Percentiles rank a stretch among this genome's conserved stretches.
Conservation (phyloP, 169 alveolate genomes). For the Plasmodium ovale region DNA sequence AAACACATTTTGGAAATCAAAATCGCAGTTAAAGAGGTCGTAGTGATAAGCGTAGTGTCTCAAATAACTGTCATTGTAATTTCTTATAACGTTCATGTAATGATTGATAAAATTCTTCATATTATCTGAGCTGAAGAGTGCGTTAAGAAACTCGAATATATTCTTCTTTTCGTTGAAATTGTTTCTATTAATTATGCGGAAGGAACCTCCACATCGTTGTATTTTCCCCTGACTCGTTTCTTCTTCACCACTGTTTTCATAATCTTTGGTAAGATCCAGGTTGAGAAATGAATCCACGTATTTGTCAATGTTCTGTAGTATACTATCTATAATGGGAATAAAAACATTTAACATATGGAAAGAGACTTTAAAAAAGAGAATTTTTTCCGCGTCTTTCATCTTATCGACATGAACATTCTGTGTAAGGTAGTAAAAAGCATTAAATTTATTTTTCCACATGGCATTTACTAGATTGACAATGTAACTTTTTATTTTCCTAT, state of each 20-base stretch:
- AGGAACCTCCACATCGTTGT: neutral
- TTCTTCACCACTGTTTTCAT: neutral
- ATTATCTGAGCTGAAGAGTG: constrained; percentile 50
- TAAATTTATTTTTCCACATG: constrained; percentile 70
- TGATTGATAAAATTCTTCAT: constrained; percentile 51
- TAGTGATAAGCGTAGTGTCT: constrained; percentile 69
- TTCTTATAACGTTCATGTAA: constrained; percentile 32
- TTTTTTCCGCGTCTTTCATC: constrained; percentile 66
- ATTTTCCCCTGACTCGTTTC: too few relatives aligned
- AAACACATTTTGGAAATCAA: constrained; percentile 42
- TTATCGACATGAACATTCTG: constrained; percentile 34
- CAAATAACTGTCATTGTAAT: constrained; percentile 56
- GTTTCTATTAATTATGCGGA: constrained; percentile 17
- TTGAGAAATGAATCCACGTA: constrained; percentile 25
- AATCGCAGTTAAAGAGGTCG: constrained; percentile 62
- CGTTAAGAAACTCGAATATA: constrained; percentile 49
- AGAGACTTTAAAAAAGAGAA: constrained; percentile 41
- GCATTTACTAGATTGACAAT: constrained; percentile 22
- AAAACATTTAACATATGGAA: constrained; percentile 66
- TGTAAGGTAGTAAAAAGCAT: constrained; percentile 63
- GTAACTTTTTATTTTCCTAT: constrained; percentile 57
- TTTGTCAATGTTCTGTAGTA: constrained; percentile 41
- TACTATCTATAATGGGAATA: constrained; percentile 55
- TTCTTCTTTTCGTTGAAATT: constrained; percentile 47
- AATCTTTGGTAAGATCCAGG: constrained; percentile 3